These are phyloP conservation scores for Amanita molliuscula DNA, from an alignment of 768 basidiomycete species.

Conservation along the genomic window DNA sequence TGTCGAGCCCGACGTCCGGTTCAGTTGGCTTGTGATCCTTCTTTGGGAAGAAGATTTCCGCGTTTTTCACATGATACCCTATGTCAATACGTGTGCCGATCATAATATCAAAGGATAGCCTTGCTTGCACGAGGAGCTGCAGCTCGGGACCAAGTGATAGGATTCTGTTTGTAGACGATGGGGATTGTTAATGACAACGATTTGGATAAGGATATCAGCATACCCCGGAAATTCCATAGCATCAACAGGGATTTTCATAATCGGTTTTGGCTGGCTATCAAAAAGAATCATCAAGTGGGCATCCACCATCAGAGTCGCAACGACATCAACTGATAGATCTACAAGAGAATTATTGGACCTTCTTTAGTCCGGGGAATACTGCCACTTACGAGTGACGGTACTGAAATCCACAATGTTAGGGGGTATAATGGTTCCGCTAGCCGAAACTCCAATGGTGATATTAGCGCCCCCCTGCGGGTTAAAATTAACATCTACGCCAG, in stretches of 20 bases:
- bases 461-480: conserved; percentile 22
- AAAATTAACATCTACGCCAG: conserved; percentile 18
- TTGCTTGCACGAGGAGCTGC: not conserved
- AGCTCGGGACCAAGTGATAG: not conserved
- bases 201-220: not conserved
- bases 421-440: conserved; percentile 34
- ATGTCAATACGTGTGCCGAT: not conserved
- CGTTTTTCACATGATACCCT: not conserved
- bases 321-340: not conserved
- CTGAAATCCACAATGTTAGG: conserved; percentile 27
- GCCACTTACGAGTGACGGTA: conserved; percentile 21
- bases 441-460: conserved; percentile 28
- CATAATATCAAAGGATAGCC: not conserved
- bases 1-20: not conserved
- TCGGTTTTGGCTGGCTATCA: not conserved
- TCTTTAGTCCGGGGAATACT: not conserved
- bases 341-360: not conserved
- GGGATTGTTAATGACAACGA: not conserved
- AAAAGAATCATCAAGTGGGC: not conserved
- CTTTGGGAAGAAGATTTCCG: not conserved
- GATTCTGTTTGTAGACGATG: not conserved
- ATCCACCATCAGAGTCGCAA: not conserved
- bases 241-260: not conserved
- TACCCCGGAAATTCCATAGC: not conserved
- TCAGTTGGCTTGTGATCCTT: not conserved